These are phyloP conservation scores for Aphanomyces invadans DNA, from an alignment of 352 stramenopile genomes.

Conservation along the genomic window DNA sequence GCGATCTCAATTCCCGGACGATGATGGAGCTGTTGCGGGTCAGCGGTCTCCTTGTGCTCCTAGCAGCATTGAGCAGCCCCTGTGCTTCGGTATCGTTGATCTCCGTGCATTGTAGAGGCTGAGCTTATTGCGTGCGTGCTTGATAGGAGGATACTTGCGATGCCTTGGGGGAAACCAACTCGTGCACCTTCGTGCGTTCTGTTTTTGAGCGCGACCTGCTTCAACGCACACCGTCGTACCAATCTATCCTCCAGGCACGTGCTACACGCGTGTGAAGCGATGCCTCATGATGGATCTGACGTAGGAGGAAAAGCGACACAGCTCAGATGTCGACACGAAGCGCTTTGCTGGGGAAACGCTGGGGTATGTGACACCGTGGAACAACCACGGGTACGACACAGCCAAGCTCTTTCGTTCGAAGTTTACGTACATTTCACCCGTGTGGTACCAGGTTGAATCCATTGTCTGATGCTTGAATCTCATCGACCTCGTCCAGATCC, in stretches of 20 bases:
- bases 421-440: conserved; percentile 68
- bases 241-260: conserved; percentile 35
- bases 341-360: conserved; percentile 48
- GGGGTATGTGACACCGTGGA: conserved; percentile 78
- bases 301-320: conserved; percentile 8
- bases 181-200: conserved; percentile 27
- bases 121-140: too few species aligned
- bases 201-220: conserved; percentile 46
- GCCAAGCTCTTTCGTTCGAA: conserved; percentile 62
- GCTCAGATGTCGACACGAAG: conserved; percentile 25
- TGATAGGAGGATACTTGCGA: background rate
- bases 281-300: background rate
- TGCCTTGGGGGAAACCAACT: background rate
- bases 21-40: too few species aligned
- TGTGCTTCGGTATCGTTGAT: too few species aligned
- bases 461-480: too few species aligned
- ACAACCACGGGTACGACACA: conserved; percentile 64
- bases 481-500: too few species aligned
- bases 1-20: too few species aligned
- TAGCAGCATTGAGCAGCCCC: too few species aligned
- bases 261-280: background rate
- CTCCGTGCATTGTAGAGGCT: too few species aligned
- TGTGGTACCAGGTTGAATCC: conserved; percentile 84
- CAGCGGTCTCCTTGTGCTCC: too few species aligned
- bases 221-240: conserved; percentile 38